phyloP scores from a whole-genome alignment of 1,284 basidiomycete species.

The Lentinus polychrous region DNA sequence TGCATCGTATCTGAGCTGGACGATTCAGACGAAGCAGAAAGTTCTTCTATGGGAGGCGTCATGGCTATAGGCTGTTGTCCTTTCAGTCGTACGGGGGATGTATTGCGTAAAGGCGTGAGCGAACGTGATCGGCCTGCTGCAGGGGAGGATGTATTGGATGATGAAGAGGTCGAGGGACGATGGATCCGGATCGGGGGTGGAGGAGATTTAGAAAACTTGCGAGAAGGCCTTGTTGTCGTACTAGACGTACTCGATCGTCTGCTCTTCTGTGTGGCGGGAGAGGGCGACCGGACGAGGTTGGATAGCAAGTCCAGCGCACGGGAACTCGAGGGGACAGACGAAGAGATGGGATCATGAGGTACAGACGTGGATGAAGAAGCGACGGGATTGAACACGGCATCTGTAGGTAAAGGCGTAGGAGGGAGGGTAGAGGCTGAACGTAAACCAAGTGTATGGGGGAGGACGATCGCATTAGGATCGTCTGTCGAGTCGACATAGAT shows the following conservation, averaged over 20 bases:
- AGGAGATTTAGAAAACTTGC: conserved; percentile 20
- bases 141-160: conserved; percentile 7
- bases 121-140: conserved; percentile 13
- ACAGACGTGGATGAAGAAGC: conserved; percentile 26
- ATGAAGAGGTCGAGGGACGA: conserved; percentile 8
- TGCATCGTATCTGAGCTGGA: conserved; percentile 37
- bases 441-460: conserved; percentile 68
- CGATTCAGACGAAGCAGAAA: conserved; percentile 36
- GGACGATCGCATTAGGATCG: conserved; percentile 42
- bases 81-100: conserved; percentile 26
- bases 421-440: conserved; percentile 36
- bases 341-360: conserved; percentile 11
- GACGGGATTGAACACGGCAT: conserved; percentile 7
- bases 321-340: background rate
- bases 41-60: conserved; percentile 52
- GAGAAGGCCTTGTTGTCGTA: conserved; percentile 11
- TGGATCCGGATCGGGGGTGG: conserved; percentile 19
- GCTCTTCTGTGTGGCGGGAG: conserved; percentile 7
- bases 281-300: background rate
- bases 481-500: conserved; percentile 57
- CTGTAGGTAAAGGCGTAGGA: conserved; percentile 25
- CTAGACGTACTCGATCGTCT: conserved; percentile 12
- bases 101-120: conserved; percentile 25
- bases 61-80: conserved; percentile 28
- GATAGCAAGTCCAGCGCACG: conserved; percentile 8